Evolutionary conservation across 1,139 yeast species (phyloP).

Genomic region (Suhomyces choctaworum): DNA sequence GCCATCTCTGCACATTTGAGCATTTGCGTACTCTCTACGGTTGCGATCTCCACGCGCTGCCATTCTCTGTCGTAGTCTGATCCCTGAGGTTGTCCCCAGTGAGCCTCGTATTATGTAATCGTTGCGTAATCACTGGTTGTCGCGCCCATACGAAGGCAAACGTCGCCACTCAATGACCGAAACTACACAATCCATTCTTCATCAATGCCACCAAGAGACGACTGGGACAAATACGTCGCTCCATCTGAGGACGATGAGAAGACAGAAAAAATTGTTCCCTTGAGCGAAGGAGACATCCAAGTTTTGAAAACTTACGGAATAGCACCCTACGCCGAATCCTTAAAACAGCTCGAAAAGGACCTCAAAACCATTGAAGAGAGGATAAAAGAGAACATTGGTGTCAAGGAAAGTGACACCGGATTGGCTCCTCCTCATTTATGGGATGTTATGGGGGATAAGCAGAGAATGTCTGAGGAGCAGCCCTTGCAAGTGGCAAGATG

Average conservation of each 20-base stretch:
- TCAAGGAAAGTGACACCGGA: slow-evolving; percentile 94
- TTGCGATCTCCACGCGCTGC: too few species aligned
- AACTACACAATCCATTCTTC: neutral
- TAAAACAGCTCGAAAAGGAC: slow-evolving; percentile 83
- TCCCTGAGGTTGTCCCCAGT: too few species aligned
- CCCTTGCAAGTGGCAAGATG: slow-evolving; percentile 98
- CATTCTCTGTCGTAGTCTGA: too few species aligned
- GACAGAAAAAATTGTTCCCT: slow-evolving; percentile 75
- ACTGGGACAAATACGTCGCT: slow-evolving; percentile 96
- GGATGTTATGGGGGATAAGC: slow-evolving; percentile 97
- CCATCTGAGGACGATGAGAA: slow-evolving; percentile 70
- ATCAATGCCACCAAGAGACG: slow-evolving; percentile 79
- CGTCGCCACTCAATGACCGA: slow-evolving; percentile 7
- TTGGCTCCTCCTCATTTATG: slow-evolving; percentile 92
- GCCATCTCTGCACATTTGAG: too few species aligned
- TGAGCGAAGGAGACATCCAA: slow-evolving; percentile 95
- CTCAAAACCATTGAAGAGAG: slow-evolving; percentile 77
- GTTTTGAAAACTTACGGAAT: slow-evolving; percentile 96
- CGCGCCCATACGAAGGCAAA: slow-evolving; percentile 9
- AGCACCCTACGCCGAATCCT: slow-evolving; percentile 85
- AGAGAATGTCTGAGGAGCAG: slow-evolving; percentile 88
- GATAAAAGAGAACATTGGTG: slow-evolving; percentile 91
- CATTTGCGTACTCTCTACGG: too few species aligned
- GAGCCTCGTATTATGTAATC: neutral
- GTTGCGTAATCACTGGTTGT: too few species aligned